These are phyloP conservation scores for Pleurozium schreberi DNA, from an alignment of 225 moss, liverwort and hornwort species.

Conservation along the genomic window DNA sequence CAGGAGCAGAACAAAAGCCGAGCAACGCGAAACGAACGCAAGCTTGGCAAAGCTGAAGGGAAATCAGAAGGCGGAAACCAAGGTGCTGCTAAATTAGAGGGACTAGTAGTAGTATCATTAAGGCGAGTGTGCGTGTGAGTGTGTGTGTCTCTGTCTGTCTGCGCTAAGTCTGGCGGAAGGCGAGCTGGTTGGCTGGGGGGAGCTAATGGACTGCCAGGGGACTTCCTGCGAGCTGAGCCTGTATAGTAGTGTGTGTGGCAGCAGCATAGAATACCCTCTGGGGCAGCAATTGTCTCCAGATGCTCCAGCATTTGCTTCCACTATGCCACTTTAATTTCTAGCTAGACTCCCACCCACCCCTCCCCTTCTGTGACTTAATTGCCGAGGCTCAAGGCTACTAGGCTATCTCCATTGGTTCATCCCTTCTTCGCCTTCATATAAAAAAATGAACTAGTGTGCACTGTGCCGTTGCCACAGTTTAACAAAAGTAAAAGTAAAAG, in stretches of 20 bases:
- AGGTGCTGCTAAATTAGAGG: not conserved
- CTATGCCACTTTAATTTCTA: not conserved
- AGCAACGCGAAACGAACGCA: not conserved
- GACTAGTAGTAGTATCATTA: not conserved
- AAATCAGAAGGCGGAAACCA: not conserved
- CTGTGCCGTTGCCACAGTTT: not conserved
- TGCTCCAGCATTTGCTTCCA: slow-evolving; percentile 15
- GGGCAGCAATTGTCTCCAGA: slow-evolving; percentile 28
- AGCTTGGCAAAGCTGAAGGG: no score
- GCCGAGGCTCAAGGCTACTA: no score
- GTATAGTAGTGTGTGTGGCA: slow-evolving; percentile 3
- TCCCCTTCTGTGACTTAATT: no score
- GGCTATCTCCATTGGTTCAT: not conserved
- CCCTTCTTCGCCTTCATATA: not conserved
- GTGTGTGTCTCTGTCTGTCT: not conserved
- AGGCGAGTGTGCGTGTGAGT: not conserved
- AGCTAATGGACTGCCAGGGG: not conserved
- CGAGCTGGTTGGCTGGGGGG: not conserved
- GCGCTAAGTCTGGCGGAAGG: not conserved
- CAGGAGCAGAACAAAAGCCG: not conserved
- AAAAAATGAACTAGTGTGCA: no score
- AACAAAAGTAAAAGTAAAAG: not conserved
- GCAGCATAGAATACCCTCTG: slow-evolving; percentile 50
- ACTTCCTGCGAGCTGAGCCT: not conserved
- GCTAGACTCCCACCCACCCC: not conserved